Conservation (phyloP, 179 eudicot genomes). For the Drosera spatulata region DNA sequence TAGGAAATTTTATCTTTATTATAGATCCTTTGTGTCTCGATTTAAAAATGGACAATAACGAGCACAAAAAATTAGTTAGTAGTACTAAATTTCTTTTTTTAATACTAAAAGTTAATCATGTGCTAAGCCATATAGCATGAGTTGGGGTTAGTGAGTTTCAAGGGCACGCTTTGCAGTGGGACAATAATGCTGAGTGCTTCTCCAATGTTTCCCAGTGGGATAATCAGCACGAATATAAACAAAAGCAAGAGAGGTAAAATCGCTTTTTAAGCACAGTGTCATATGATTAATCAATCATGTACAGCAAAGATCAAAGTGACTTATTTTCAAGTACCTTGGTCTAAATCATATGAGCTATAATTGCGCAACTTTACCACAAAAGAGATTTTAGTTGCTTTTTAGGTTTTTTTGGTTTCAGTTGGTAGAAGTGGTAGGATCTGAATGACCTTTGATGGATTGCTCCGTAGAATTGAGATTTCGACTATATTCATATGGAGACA, state of each 20-base stretch:
- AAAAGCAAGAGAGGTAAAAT: conserved; percentile 21
- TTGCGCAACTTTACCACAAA: conserved; percentile 20
- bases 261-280: conserved; percentile 24
- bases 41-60: no score
- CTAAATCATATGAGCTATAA: conserved; percentile 58
- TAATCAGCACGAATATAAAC: background rate
- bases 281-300: conserved; percentile 10
- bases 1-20: no score
- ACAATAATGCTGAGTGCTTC: conserved; percentile 15
- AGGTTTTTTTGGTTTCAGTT: background rate
- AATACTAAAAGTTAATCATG: conserved; percentile 39
- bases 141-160: conserved; percentile 37
- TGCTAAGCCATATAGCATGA: conserved; percentile 46
- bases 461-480: no score
- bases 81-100: no score
- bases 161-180: conserved; percentile 94
- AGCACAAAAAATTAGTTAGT: no score
- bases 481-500: no score
- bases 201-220: background rate
- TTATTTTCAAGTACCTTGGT: conserved; percentile 25
- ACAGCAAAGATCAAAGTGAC: conserved; percentile 13
- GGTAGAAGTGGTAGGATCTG: background rate
- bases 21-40: no score
- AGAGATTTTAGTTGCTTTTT: conserved; percentile 3
- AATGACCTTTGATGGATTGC: no score